These are phyloP conservation scores for Lactarius akahatsu DNA, from an alignment of 768 basidiomycete genomes.

Conservation along the genomic window DNA sequence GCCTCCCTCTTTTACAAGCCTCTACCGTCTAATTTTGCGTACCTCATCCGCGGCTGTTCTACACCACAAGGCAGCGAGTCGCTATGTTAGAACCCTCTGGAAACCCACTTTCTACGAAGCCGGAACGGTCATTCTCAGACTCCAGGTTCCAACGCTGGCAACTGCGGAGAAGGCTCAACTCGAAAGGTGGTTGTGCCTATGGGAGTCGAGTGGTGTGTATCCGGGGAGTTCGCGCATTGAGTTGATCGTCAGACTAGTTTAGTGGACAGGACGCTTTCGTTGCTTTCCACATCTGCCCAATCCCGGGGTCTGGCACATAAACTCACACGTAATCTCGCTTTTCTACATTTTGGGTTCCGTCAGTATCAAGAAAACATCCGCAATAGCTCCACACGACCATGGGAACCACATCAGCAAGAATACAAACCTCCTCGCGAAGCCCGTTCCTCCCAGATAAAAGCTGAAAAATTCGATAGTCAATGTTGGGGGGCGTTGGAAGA, in stretches of 20 bases:
- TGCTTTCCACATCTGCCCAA: conserved; percentile 61
- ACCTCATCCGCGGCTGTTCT: conserved; percentile 25
- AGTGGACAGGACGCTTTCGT: conserved; percentile 69
- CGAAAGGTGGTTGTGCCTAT: conserved; percentile 21
- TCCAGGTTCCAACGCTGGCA: conserved; percentile 7
- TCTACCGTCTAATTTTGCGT: conserved; percentile 27
- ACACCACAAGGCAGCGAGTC: conserved; percentile 23
- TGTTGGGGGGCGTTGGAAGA: conserved; percentile 52
- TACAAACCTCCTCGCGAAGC: conserved; percentile 25
- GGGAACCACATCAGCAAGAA: conserved; percentile 21
- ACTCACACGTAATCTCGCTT: conserved; percentile 54
- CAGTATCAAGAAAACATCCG: conserved; percentile 9
- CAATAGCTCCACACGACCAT: conserved; percentile 24
- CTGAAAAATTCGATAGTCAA: conserved; percentile 37
- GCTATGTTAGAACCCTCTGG: conserved; percentile 23
- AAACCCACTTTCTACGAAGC: conserved; percentile 26
- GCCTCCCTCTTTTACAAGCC: conserved; percentile 23
- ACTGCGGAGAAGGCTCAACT: conserved; percentile 13
- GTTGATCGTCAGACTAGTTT: neutral
- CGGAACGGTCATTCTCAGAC: conserved; percentile 14
- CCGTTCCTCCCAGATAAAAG: conserved; percentile 26
- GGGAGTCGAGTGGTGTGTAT: conserved; percentile 25
- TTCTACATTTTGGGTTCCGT: conserved; percentile 40
- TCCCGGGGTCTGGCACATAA: conserved; percentile 63
- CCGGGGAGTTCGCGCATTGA: neutral